phyloP scores from a whole-genome alignment of 2,329 filamentous ascomycete species.

The Fusarium anguioides region DNA sequence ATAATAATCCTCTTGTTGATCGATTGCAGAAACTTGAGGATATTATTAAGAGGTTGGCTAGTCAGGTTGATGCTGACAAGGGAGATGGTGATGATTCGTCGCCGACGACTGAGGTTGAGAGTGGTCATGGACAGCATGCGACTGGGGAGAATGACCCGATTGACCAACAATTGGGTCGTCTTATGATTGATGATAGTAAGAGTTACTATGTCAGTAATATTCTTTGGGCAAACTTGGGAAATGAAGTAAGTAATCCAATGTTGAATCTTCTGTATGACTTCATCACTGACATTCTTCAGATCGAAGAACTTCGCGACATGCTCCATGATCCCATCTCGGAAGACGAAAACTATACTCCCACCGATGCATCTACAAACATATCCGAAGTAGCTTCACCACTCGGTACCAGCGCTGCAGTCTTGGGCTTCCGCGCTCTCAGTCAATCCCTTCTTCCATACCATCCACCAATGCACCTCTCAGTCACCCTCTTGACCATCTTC shows the following conservation, averaged over 20 bases:
- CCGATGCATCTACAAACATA: neutral
- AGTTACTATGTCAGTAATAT: constrained; percentile 11
- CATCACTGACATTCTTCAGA: neutral
- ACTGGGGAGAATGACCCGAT: neutral
- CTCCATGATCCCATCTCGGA: neutral
- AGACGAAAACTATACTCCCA: neutral
- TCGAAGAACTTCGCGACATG: neutral
- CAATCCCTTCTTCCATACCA: neutral
- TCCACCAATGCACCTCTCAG: neutral
- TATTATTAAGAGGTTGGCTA: neutral
- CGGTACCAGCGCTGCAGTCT: neutral
- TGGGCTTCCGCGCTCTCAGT: neutral
- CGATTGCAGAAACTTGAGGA: neutral
- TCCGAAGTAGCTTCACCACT: neutral
- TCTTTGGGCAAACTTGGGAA: neutral
- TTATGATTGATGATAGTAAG: constrained; percentile 1
- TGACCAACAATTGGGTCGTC: neutral
- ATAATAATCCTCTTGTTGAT: neutral
- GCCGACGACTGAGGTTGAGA: neutral
- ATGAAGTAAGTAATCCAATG: neutral
- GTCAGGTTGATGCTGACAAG: neutral
- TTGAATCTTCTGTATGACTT: rapidly evolving
- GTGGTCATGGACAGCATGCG: rapidly evolving
- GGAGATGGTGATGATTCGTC: neutral
- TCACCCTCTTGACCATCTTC: neutral